A percentile compares a stretch with the other conserved stretches of the same genome.
Conservation (phyloP, 176 grass and related monocot species). For the Tillandsia fasciculata region DNA sequence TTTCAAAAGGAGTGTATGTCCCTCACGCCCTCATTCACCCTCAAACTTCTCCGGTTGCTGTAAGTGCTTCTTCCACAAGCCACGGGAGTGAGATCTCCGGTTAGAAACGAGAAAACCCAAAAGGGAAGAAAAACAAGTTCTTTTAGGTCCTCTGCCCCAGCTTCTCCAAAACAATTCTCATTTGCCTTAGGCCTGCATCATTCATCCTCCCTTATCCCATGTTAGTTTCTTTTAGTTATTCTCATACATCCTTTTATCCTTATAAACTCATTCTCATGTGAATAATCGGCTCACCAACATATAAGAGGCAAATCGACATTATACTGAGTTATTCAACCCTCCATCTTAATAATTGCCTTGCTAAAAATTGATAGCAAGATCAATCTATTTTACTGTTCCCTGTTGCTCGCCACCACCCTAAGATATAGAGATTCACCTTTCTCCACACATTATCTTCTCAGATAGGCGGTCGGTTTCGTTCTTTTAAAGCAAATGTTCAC, state of each 20-base stretch:
- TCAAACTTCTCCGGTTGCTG: neutral
- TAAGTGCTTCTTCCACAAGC: neutral
- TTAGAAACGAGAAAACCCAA: conserved; percentile 12
- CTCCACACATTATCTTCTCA: neutral
- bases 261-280: neutral
- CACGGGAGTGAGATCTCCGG: conserved; percentile 14
- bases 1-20: neutral
- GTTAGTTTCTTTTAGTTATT: neutral
- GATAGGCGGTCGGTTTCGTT: neutral
- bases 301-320: neutral
- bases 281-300: neutral
- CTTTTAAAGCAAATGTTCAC: neutral
- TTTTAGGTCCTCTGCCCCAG: neutral
- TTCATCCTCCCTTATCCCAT: neutral
- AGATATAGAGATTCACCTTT: too few relatives aligned
- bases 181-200: neutral
- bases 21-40: neutral
- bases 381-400: neutral
- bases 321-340: too few relatives aligned
- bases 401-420: neutral
- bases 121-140: neutral
- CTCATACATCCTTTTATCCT: neutral
- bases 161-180: neutral
- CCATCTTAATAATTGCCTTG: neutral
- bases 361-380: neutral